phyloP scores from a whole-genome alignment of 768 basidiomycete species.

The Chiua virens region DNA sequence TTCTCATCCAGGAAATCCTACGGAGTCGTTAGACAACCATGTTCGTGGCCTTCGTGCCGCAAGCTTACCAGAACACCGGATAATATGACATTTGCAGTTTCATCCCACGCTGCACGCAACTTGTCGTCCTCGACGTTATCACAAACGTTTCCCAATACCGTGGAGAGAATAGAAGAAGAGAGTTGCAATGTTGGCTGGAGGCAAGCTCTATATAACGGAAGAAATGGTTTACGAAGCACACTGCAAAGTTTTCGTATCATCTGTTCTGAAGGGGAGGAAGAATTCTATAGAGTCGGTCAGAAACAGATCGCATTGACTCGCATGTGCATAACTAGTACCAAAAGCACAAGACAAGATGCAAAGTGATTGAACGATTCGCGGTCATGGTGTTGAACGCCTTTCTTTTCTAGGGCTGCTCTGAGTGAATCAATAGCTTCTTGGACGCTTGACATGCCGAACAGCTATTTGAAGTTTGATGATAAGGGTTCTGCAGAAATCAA shows the following conservation, averaged over 20 bases:
- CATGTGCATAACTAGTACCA: conserved; percentile 42
- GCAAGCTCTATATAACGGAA: conserved; percentile 44
- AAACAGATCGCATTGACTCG: background rate
- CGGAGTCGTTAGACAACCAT: conserved; percentile 13
- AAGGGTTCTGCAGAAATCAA: background rate
- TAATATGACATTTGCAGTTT: conserved; percentile 44
- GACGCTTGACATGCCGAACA: conserved; percentile 23
- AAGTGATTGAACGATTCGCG: conserved; percentile 40
- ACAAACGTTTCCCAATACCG: conserved; percentile 40
- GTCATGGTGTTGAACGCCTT: conserved; percentile 28
- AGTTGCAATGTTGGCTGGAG: conserved; percentile 41
- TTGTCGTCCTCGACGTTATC: conserved; percentile 21
- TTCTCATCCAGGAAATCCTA: conserved; percentile 27
- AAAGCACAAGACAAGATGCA: conserved; percentile 41
- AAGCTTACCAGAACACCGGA: conserved; percentile 51
- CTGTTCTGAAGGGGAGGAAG: conserved; percentile 36
- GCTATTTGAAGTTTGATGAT: background rate
- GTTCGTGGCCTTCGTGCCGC: background rate
- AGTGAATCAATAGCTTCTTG: conserved; percentile 33
- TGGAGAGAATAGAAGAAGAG: conserved; percentile 40
- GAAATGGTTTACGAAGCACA: conserved; percentile 43
- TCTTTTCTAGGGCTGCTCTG: conserved; percentile 28
- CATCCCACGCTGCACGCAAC: conserved; percentile 43
- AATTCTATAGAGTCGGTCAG: conserved; percentile 34
- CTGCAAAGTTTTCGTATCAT: conserved; percentile 38